Evolutionary conservation across 2,329 filamentous ascomycete genomes (phyloP).

Genomic region (Akanthomyces uredinophilus): DNA sequence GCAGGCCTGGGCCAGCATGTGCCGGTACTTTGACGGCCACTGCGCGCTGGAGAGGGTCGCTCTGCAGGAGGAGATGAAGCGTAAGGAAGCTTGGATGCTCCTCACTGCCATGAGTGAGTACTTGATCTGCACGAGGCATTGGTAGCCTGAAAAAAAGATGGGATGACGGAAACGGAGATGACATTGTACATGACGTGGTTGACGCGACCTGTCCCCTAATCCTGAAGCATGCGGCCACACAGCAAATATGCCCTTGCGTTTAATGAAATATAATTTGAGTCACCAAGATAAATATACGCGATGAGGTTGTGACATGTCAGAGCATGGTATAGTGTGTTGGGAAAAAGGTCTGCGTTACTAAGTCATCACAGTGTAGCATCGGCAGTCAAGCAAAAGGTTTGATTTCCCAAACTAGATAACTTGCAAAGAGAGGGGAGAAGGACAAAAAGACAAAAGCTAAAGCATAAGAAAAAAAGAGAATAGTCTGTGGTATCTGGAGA

Average conservation of each 20-base stretch:
- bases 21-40: conserved; percentile 83
- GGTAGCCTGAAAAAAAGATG: conserved; percentile 40
- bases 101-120: conserved; percentile 63
- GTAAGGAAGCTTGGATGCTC: conserved; percentile 71
- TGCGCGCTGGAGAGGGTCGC: conserved; percentile 82
- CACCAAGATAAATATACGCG: not conserved
- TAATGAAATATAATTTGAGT: not conserved
- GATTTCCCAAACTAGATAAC: conserved; percentile 19
- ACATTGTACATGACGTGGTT: not conserved
- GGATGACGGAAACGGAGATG: not conserved
- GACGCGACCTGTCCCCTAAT: not conserved
- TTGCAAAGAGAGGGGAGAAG: conserved; percentile 20
- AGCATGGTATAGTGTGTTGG: no score
- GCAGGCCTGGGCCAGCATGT: conserved; percentile 66
- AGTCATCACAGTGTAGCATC: not conserved
- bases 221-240: not conserved
- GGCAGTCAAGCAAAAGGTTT: conserved; percentile 19
- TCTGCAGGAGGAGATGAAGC: conserved; percentile 78
- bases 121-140: conserved; percentile 63
- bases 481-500: conserved; percentile 17
- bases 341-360: not conserved
- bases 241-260: not conserved
- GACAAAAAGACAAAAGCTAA: not conserved
- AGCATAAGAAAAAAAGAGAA: conserved; percentile 11
- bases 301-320: not conserved